A percentile compares a stretch with the other conserved stretches of the same genome.
phyloP scores from a whole-genome alignment of 2,329 filamentous ascomycete genomes.

The Monilinia fructigena region DNA sequence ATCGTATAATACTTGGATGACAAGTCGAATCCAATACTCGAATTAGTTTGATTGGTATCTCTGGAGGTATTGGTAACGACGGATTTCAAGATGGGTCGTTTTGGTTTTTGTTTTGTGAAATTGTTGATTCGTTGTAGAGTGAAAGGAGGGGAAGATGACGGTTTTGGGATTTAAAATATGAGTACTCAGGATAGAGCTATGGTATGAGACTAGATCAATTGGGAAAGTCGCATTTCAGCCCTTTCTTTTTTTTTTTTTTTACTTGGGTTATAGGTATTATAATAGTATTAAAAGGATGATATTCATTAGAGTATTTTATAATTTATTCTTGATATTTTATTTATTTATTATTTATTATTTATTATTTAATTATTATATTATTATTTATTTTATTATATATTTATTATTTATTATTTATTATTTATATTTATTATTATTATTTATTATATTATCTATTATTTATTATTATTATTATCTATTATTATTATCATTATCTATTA shows the following conservation, averaged over 20 bases:
- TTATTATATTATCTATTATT: too few relatives aligned
- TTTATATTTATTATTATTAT: too few relatives aligned
- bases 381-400: too few relatives aligned
- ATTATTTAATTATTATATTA: too few relatives aligned
- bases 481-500: too few relatives aligned
- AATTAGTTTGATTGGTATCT: constrained; percentile 2
- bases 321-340: too few relatives aligned
- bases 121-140: constrained; percentile 24
- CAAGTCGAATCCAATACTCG: background rate
- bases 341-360: too few relatives aligned
- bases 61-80: background rate
- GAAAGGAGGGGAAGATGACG: constrained; percentile 17
- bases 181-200: constrained; percentile 6
- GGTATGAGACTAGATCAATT: background rate
- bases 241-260: background rate
- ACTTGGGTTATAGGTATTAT: too few relatives aligned
- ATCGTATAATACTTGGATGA: background rate
- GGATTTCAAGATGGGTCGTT: constrained; percentile 15
- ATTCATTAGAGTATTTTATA: too few relatives aligned
- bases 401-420: too few relatives aligned
- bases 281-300: too few relatives aligned
- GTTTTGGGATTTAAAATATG: constrained; percentile 23
- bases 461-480: too few relatives aligned
- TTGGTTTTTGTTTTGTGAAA: constrained; percentile 10
- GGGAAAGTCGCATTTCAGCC: background rate